Base-by-base conservation (phyloP, 2,329 filamentous ascomycete genomes). In the Sordariomycetes sp. region DNA sequence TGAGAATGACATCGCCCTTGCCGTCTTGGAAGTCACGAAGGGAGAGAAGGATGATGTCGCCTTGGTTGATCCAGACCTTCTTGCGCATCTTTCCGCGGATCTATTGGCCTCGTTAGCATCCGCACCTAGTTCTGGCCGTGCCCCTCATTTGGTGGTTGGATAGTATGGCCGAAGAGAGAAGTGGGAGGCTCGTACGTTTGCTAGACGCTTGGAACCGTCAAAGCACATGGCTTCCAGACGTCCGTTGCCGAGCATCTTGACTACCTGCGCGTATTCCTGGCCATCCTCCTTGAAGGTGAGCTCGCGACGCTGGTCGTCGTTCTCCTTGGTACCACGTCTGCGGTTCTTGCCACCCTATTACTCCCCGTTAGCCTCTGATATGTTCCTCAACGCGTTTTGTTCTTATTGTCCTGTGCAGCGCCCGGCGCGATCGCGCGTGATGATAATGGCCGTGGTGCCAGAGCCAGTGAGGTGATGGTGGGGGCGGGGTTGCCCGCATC, bases 51-150 rank as follows among this genome's bases (percentile, higher is more conserved):
- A 90, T 88, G 59, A 94, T 94, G 60, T 94, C 86, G 56, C 87
- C 87, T 69, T 94, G 87, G 74, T 94, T 95, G 75, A 95, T 95
- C 87, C 87, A 95, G 63, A 96, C 92, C 77, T 98, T 98, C 77
- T 98, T 98, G 54, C 92, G 81, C 54, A 98, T 84, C 68, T 98
- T 96, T 67, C 90, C 90, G 45, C 90, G 86, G 33, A 61, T 61
- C 58, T 61, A 30, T 7, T 21, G 20, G 12, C 16, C 6, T 20
- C 28, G 21, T 8, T 23, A 20, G 6, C 52, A 86, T 86, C 59
- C 25, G n/a, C n/a, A n/a, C n/a, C n/a, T n/a, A n/a, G n/a, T n/a
- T n/a, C n/a, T n/a, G n/a, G n/a, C n/a, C n/a, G n/a, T n/a, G n/a
- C n/a, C n/a, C n/a, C n/a, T n/a, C n/a, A n/a, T n/a, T n/a, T n/a